Percentiles rank a stretch among this genome's conserved stretches.
phyloP scores from a whole-genome alignment of 192 early-diverging fungal genomes.

The Rhizophlyctis rosea region DNA sequence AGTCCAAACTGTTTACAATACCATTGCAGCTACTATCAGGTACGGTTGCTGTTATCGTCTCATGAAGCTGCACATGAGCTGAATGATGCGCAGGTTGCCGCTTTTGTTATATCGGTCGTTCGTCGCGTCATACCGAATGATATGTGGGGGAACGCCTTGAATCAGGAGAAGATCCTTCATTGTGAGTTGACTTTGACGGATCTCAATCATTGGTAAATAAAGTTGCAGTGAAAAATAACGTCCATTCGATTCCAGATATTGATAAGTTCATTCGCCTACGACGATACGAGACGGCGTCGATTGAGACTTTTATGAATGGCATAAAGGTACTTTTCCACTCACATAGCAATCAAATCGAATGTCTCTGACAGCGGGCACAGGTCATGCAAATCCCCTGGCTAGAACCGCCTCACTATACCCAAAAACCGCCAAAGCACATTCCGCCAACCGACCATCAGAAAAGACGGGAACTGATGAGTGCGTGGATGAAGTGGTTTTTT shows the following conservation, averaged over 20 bases:
- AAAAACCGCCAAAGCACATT: conserved; percentile 21
- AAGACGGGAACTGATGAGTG: conserved; percentile 50
- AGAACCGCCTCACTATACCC: not conserved
- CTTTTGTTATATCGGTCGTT: conserved; percentile 22
- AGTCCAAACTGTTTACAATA: not conserved
- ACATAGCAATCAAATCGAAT: not conserved
- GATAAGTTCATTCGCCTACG: conserved; percentile 52
- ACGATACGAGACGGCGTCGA: conserved; percentile 57
- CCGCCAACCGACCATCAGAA: conserved; percentile 47
- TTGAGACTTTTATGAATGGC: conserved; percentile 52
- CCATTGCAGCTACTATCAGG: conserved; percentile 8
- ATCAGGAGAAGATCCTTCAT: conserved; percentile 50
- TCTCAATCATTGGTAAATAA: no score
- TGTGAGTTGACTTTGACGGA: no score
- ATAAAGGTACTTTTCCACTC: conserved; percentile 42
- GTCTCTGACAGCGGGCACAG: no score
- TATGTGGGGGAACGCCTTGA: conserved; percentile 60
- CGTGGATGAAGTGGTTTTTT: conserved; percentile 69
- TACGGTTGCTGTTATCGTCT: not conserved
- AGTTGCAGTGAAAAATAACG: no score
- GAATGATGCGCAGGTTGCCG: conserved; percentile 14
- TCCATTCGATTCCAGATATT: no score
- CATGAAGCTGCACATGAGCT: no score
- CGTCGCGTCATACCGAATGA: conserved; percentile 56
- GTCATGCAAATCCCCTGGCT: not conserved